These are phyloP conservation scores for Solanum sitiens DNA, from an alignment of 257 asterid genomes.

Conservation along the genomic window DNA sequence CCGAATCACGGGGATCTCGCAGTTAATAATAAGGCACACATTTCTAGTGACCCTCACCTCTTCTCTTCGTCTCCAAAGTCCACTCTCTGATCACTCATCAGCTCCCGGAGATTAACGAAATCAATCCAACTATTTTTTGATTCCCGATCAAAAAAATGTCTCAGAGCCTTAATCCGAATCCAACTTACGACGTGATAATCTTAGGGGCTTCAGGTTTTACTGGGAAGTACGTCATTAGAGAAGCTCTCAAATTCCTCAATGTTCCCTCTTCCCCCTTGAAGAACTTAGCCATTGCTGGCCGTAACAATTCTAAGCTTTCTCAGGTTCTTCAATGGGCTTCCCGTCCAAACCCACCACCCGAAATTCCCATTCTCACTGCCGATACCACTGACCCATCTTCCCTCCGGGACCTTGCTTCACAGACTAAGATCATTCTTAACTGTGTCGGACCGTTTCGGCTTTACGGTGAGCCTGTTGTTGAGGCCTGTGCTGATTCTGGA, in stretches of 20 bases:
- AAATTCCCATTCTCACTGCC: constrained; percentile 61
- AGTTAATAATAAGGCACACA: background rate
- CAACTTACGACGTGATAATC: constrained; percentile 43
- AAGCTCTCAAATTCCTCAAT: constrained; percentile 75
- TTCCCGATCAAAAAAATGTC: background rate
- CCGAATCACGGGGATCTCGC: background rate
- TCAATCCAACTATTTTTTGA: background rate
- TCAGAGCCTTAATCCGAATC: background rate
- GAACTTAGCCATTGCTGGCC: constrained; percentile 71
- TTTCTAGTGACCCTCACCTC: background rate
- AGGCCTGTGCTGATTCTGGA: constrained; percentile 64
- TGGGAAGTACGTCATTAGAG: constrained; percentile 73
- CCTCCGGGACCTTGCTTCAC: constrained; percentile 49
- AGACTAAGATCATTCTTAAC: constrained; percentile 43
- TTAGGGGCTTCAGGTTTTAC: constrained; percentile 94
- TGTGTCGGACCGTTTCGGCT: constrained; percentile 88
- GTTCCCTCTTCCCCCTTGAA: constrained; percentile 57
- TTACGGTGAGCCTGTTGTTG: constrained; percentile 74
- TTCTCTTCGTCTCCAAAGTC: background rate
- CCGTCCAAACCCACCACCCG: constrained; percentile 32
- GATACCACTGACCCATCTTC: constrained; percentile 56
- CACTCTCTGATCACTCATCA: background rate
- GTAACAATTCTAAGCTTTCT: constrained; percentile 46
- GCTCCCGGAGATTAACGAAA: background rate
- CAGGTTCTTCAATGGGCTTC: constrained; percentile 78